These are phyloP conservation scores for Parmelia sp. DNA, from an alignment of 495 filamentous ascomycete genomes.

Conservation along the genomic window DNA sequence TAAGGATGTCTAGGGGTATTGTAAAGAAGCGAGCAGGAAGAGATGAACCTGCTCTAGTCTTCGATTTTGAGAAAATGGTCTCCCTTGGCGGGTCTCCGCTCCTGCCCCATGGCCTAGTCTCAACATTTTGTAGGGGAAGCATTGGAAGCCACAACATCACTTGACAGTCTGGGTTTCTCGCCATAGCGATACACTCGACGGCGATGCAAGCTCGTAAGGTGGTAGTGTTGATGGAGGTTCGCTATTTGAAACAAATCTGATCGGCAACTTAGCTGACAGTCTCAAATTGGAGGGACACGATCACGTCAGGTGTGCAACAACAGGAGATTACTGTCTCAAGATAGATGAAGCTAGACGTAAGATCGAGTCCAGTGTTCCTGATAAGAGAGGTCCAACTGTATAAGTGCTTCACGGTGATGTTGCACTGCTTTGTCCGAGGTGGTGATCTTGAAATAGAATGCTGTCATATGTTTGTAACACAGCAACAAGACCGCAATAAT, in stretches of 20 bases:
- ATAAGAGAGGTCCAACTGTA: too few relatives aligned
- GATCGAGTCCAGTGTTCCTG: too few relatives aligned
- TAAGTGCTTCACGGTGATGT: not conserved
- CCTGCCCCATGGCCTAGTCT: not conserved
- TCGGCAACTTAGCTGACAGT: not conserved
- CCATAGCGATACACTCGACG: not conserved
- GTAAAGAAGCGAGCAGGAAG: not conserved
- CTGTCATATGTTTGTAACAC: not conserved
- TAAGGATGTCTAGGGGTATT: not conserved
- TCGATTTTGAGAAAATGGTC: not conserved
- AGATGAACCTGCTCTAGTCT: not conserved
- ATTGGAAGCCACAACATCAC: not conserved
- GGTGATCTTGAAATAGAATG: not conserved
- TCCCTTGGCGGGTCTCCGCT: not conserved
- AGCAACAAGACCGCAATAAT: not conserved
- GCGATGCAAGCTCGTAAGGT: not conserved
- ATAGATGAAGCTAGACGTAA: not conserved
- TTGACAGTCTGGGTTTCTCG: not conserved
- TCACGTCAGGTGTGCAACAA: not conserved
- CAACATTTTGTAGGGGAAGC: not conserved
- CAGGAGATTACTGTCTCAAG: not conserved
- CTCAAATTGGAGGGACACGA: too few relatives aligned
- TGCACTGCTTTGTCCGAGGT: not conserved
- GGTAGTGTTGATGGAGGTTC: too few relatives aligned
- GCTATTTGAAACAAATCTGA: not conserved